phyloP scores from a whole-genome alignment of 768 basidiomycete genomes.

The Pisolithus sp. region DNA sequence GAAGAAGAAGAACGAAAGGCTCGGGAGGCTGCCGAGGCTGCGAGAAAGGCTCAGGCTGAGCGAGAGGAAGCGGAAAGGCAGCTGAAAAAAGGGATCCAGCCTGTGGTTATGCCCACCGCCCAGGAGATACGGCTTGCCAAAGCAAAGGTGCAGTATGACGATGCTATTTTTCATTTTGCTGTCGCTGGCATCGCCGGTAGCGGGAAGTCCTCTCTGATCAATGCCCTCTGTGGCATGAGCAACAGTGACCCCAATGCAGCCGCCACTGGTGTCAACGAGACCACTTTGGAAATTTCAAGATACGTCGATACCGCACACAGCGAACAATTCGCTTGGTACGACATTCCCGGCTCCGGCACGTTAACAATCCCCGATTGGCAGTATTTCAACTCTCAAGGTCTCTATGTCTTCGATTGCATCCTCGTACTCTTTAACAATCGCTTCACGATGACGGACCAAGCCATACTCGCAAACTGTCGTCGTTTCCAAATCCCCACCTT shows the following conservation, averaged over 20 bases:
- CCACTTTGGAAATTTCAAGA: constrained; percentile 17
- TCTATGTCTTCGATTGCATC: constrained; percentile 32
- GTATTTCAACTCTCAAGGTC: constrained; percentile 32
- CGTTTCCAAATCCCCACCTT: constrained; percentile 28
- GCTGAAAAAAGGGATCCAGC: constrained; percentile 21
- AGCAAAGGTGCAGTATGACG: constrained; percentile 13
- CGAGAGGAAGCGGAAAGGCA: constrained; percentile 12
- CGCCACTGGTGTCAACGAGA: constrained; percentile 24
- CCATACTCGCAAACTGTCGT: constrained; percentile 26
- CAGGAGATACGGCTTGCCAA: constrained; percentile 15
- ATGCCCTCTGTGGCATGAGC: constrained; percentile 28
- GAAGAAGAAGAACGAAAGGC: background rate
- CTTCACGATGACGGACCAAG: constrained; percentile 28
- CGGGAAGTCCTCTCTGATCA: constrained; percentile 16
- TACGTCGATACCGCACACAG: constrained; percentile 19
- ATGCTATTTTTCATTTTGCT: constrained; percentile 27
- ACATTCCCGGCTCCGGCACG: constrained; percentile 32
- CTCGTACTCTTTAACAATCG: constrained; percentile 28
- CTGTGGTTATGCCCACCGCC: constrained; percentile 17
- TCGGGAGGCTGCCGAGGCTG: background rate
- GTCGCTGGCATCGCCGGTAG: constrained; percentile 29
- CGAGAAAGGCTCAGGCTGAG: constrained; percentile 2
- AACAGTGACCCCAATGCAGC: constrained; percentile 18
- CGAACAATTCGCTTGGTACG: constrained; percentile 27
- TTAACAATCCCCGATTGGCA: constrained; percentile 27